Evolutionary conservation across 2,329 filamentous ascomycete species (phyloP).

Genomic region (Pestalotiopsis fici): DNA sequence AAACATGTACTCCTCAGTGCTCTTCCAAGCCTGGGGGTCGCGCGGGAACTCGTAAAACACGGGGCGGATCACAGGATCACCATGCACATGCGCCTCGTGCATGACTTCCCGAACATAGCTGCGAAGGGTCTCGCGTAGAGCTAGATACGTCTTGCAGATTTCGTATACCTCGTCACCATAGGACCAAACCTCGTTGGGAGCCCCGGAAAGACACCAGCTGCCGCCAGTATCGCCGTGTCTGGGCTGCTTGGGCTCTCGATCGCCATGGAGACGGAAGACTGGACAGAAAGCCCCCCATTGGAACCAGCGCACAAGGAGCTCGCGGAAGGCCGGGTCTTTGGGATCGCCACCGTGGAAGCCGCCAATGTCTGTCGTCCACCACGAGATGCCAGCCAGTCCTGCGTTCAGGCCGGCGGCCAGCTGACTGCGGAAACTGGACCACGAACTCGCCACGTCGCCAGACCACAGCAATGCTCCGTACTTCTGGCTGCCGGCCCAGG

Average conservation of each 20-base stretch:
- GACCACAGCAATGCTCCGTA: slow-evolving; percentile 68
- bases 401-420: slow-evolving; percentile 66
- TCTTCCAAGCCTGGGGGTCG: slow-evolving; percentile 54
- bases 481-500: slow-evolving; percentile 58
- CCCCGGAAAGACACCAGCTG: slow-evolving; percentile 49
- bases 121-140: slow-evolving; percentile 57
- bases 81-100: slow-evolving; percentile 59
- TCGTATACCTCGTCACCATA: slow-evolving; percentile 62
- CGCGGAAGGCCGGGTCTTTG: slow-evolving; percentile 54
- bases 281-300: slow-evolving; percentile 70
- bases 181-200: slow-evolving; percentile 65
- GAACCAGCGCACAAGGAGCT: slow-evolving; percentile 68
- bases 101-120: slow-evolving; percentile 60
- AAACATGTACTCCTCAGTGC: slow-evolving; percentile 66
- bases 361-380: slow-evolving; percentile 73
- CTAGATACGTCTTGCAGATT: slow-evolving; percentile 61
- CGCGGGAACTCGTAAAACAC: slow-evolving; percentile 65
- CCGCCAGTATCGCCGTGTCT: slow-evolving; percentile 34
- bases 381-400: slow-evolving; percentile 62
- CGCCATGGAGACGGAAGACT: slow-evolving; percentile 67
- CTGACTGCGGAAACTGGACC: slow-evolving; percentile 60
- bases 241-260: slow-evolving; percentile 57
- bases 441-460: slow-evolving; percentile 67
- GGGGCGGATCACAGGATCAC: slow-evolving; percentile 62
- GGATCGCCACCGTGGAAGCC: slow-evolving; percentile 69